Conservation (phyloP, 148 eudicot species). For the Chenopodium quinoa region DNA sequence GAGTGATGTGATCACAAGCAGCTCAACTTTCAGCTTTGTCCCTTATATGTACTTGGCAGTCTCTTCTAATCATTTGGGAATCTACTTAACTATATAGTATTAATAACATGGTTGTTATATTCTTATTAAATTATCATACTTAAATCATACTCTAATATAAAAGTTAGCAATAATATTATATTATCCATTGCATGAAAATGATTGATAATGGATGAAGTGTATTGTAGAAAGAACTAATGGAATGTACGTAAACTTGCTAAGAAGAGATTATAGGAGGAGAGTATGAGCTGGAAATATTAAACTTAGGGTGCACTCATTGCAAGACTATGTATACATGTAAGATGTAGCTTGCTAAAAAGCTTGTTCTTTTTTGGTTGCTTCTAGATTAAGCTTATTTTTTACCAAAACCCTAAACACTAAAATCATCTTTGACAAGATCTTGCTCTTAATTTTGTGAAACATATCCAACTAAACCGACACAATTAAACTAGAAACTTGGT, state of each 20-base stretch:
- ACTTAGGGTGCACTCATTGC: constrained; percentile 32
- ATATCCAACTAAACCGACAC: neutral
- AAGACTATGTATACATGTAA: neutral
- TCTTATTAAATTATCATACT: neutral
- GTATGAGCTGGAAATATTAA: constrained; percentile 29
- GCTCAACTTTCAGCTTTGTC: constrained; percentile 1
- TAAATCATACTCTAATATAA: neutral
- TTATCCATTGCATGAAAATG: neutral
- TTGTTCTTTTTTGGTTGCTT: constrained; percentile 16
- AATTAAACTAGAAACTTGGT: neutral
- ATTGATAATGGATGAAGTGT: constrained; percentile 22
- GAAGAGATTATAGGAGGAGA: constrained; percentile 2
- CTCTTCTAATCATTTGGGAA: constrained; percentile 29
- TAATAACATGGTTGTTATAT: neutral
- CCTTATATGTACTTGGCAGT: constrained; percentile 7
- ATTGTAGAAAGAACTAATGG: constrained; percentile 7
- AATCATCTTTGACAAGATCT: neutral
- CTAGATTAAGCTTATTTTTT: neutral
- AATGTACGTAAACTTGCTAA: constrained; percentile 13
- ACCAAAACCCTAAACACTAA: neutral
- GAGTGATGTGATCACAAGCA: neutral
- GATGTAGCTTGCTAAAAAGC: constrained; percentile 6
- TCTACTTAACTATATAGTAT: constrained; percentile 13
- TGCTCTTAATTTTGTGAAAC: neutral
- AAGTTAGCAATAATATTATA: neutral